Base-by-base conservation (phyloP, 768 basidiomycete genomes). In the Psilocybe cubensis region DNA sequence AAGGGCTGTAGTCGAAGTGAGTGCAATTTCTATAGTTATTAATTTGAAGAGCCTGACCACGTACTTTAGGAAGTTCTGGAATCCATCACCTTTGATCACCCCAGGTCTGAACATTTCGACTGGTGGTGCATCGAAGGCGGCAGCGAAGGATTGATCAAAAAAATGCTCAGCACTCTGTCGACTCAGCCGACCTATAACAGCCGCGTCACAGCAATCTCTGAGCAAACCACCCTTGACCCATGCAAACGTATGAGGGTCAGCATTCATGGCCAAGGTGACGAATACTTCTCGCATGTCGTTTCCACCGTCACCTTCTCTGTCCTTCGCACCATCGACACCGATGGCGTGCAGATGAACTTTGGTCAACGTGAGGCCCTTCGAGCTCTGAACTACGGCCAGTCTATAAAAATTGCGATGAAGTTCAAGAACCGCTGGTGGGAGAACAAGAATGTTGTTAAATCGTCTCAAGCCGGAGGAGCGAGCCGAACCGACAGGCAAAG, bases 391-490 rank as follows among this genome's bases (percentile, higher is more conserved):
- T 62, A 62, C 31, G 54, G 54, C 23, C 58, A 54, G 27, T 51
- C 61, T 21, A 50, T 59, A 20, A 62, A 62, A 45, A 54, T 62
- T 10, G 61, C 49, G 18, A 57, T 59, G 31, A 59, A 57, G 51
- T 62, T 62, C 61, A 59, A 59, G 40, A 53, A 49, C 7, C 61
- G 61, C 24, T 62, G 61, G 61, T 62, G 61, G 61, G 58, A 62
- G 29, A 33, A 52, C 3, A 3, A 27, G 29, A 31, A 53, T 42
- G 54, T 42, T 40, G 43, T 18, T 21, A 47, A 33, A 27, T 24
- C 54, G 9, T 35, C 46, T 1, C 54, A 56, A 20, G 17, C 27
- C 4, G 61, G 61, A 29, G 61, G 58, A 18, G 55, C 58, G 18
- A 59, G 61, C 35, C 43, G 38, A 25, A 63, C 58, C 12, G 61